These are phyloP conservation scores for Cordyceps tenuipes DNA, from an alignment of 2,329 filamentous ascomycete genomes.

Conservation along the genomic window DNA sequence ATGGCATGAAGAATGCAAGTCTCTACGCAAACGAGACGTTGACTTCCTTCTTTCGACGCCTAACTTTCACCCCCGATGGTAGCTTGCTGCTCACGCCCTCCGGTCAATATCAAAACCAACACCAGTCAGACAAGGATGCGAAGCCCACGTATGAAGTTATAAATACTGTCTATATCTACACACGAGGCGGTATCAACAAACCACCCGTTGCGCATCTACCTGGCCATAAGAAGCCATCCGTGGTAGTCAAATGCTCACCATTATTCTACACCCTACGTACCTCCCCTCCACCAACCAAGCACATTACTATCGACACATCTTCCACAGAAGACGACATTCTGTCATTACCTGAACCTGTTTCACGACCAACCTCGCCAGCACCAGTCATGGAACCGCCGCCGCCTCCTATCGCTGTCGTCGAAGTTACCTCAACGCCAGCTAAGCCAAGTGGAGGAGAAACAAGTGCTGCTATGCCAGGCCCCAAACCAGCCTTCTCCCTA, in stretches of 20 bases:
- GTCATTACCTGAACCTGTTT: slow-evolving; percentile 73
- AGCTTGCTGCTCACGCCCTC: slow-evolving; percentile 90
- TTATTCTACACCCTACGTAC: slow-evolving; percentile 76
- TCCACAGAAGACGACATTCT: slow-evolving; percentile 77
- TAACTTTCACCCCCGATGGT: slow-evolving; percentile 93
- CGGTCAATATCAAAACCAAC: slow-evolving; percentile 83
- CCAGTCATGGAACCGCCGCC: slow-evolving; percentile 80
- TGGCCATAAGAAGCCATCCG: slow-evolving; percentile 95
- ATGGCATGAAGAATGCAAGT: slow-evolving; percentile 72
- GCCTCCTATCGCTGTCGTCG: slow-evolving; percentile 45
- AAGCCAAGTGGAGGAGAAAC: slow-evolving; percentile 39
- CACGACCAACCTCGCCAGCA: slow-evolving; percentile 47
- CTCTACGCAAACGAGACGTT: slow-evolving; percentile 96
- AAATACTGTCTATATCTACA: slow-evolving; percentile 98
- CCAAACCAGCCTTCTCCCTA: slow-evolving; percentile 68
- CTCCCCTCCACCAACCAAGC: slow-evolving; percentile 61
- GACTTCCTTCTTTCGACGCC: slow-evolving; percentile 88
- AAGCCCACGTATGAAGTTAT: slow-evolving; percentile 79
- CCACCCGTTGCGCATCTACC: slow-evolving; percentile 91
- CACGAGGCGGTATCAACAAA: slow-evolving; percentile 90
- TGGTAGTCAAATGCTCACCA: slow-evolving; percentile 91
- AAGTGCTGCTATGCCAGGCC: slow-evolving; percentile 44
- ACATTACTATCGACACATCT: slow-evolving; percentile 92
- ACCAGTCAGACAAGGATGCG: slow-evolving; percentile 54
- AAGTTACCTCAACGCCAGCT: slow-evolving; percentile 41